Conservation (phyloP, 1,139 yeast species). For the Yamadazyma triangularis region DNA sequence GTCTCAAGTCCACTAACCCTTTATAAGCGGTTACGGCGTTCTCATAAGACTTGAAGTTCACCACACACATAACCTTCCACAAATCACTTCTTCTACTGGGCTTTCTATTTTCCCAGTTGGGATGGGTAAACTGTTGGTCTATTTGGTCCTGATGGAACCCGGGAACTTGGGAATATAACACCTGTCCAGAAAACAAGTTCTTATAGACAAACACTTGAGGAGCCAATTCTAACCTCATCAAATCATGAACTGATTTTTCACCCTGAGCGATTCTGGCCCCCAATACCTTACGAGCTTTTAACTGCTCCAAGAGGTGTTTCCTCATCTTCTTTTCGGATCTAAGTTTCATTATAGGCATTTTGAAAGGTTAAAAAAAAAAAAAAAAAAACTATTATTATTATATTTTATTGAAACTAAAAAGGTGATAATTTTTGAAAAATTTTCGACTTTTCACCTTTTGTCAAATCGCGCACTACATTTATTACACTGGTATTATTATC, state of each 20-base stretch:
- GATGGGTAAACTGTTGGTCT: slow-evolving; percentile 65
- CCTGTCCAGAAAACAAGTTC: slow-evolving; percentile 86
- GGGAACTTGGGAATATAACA: slow-evolving; percentile 82
- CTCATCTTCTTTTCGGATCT: slow-evolving; percentile 49
- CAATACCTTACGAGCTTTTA: slow-evolving; percentile 39
- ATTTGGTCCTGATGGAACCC: slow-evolving; percentile 67
- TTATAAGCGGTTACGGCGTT: slow-evolving; percentile 71
- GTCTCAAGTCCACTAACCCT: slow-evolving; percentile 69
- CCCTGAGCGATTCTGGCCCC: slow-evolving; percentile 46
- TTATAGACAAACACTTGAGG: slow-evolving; percentile 83
- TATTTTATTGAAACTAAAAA: too few relatives aligned
- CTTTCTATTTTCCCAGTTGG: slow-evolving; percentile 84
- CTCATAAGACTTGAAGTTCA: slow-evolving; percentile 60
- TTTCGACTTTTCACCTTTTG: too few relatives aligned
- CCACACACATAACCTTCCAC: slow-evolving; percentile 91
- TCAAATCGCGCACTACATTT: too few relatives aligned
- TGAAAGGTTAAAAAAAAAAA: too few relatives aligned
- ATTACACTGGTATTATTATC: too few relatives aligned
- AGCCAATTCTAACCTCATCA: slow-evolving; percentile 42
- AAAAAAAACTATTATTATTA: too few relatives aligned
- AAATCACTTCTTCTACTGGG: slow-evolving; percentile 80
- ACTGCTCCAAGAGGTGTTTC: slow-evolving; percentile 45
- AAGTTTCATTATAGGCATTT: slow-evolving; percentile 34
- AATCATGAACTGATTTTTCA: slow-evolving; percentile 26
- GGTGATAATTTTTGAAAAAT: background rate